phyloP scores from a whole-genome alignment of 2,329 filamentous ascomycete genomes.

The Neonectria punicea region DNA sequence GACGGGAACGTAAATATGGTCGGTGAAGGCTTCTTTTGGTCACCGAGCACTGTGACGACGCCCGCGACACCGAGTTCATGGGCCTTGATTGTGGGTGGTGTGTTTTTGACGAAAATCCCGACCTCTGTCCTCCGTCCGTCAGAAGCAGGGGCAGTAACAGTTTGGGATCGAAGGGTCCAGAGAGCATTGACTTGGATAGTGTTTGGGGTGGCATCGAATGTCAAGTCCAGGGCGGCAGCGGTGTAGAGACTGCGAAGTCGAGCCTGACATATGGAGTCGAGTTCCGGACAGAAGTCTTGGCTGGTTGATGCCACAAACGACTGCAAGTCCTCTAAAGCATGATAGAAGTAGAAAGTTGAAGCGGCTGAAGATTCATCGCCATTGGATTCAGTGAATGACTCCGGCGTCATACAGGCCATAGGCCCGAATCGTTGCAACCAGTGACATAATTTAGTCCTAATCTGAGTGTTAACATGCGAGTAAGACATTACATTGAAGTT shows the following conservation, averaged over 20 bases:
- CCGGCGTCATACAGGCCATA: slow-evolving; percentile 61
- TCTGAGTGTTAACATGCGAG: slow-evolving; percentile 5
- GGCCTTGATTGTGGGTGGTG: slow-evolving; percentile 66
- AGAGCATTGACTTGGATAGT: slow-evolving; percentile 72
- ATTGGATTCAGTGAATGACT: slow-evolving; percentile 68
- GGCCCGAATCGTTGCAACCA: slow-evolving; percentile 68
- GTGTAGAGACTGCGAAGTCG: slow-evolving; percentile 56
- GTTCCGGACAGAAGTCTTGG: slow-evolving; percentile 60
- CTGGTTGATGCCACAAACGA: slow-evolving; percentile 65
- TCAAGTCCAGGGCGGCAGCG: slow-evolving; percentile 78
- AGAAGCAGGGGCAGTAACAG: slow-evolving; percentile 53
- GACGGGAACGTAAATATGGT: slow-evolving; percentile 87
- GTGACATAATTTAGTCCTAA: slow-evolving; percentile 64
- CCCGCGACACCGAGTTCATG: slow-evolving; percentile 84
- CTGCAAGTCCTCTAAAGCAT: slow-evolving; percentile 67
- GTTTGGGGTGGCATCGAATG: slow-evolving; percentile 76
- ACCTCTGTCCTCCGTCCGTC: slow-evolving; percentile 75
- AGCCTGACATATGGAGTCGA: slow-evolving; percentile 60
- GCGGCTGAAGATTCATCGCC: slow-evolving; percentile 49
- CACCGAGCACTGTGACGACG: slow-evolving; percentile 80
- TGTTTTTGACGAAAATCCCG: slow-evolving; percentile 77
- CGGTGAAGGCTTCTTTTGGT: slow-evolving; percentile 76
- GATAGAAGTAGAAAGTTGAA: slow-evolving; percentile 75
- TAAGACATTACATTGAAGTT: neutral
- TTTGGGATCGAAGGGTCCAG: slow-evolving; percentile 64